These are phyloP conservation scores for Akanthomyces lecanii DNA, from an alignment of 2,329 filamentous ascomycete genomes.

Conservation along the genomic window DNA sequence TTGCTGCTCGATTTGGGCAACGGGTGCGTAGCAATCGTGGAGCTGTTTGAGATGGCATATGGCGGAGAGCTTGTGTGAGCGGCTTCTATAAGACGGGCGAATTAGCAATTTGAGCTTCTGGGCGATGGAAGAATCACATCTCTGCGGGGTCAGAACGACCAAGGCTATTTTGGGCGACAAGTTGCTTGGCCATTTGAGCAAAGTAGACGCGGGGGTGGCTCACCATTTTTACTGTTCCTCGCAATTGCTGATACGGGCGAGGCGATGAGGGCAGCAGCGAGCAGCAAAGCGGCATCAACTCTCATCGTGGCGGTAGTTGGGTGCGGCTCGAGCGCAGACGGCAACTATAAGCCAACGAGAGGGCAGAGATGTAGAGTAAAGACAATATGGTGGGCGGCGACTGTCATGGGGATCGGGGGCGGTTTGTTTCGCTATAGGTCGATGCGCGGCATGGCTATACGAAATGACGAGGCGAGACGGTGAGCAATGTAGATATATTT, in stretches of 20 bases:
- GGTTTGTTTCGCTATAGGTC: slow-evolving; percentile 3
- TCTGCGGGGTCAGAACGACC: not conserved
- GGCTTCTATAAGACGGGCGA: not conserved
- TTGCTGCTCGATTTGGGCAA: not conserved
- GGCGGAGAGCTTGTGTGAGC: not conserved
- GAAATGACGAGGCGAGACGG: not conserved
- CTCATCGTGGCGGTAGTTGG: slow-evolving; percentile 20
- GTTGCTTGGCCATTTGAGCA: not conserved
- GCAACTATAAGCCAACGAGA: slow-evolving; percentile 1
- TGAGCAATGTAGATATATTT: not conserved
- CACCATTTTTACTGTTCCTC: slow-evolving; percentile 20
- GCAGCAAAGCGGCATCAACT: slow-evolving; percentile 17
- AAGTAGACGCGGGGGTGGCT: not conserved
- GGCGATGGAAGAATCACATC: no score
- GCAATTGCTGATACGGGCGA: slow-evolving; percentile 17
- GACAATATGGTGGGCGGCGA: not conserved
- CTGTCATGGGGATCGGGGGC: slow-evolving; percentile 7
- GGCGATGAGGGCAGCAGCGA: slow-evolving; percentile 19
- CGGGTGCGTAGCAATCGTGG: not conserved
- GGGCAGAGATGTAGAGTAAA: not conserved
- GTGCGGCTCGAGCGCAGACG: slow-evolving; percentile 2
- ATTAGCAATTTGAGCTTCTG: not conserved
- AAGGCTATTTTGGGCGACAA: not conserved
- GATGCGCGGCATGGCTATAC: slow-evolving; percentile 11
- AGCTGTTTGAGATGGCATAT: slow-evolving; percentile 8